Conservation (phyloP, 2,329 filamentous ascomycete species). For the Aureobasidium sp. region DNA sequence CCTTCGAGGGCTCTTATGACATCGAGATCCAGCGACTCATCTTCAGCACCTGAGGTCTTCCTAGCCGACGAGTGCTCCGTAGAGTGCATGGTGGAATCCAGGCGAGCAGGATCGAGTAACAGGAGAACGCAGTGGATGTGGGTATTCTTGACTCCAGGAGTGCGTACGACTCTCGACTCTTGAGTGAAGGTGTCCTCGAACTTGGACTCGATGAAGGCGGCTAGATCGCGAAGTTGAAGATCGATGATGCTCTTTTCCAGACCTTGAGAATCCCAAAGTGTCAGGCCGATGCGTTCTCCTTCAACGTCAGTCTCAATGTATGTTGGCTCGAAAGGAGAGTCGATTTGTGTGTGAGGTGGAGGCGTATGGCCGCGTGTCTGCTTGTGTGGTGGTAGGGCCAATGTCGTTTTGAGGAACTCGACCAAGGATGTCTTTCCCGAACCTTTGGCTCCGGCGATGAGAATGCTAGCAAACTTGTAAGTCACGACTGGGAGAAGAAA, state of each 20-base stretch:
- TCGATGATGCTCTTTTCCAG: constrained; percentile 93
- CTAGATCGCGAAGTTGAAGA: constrained; percentile 85
- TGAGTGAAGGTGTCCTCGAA: constrained; percentile 97
- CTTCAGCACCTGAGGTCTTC: constrained; percentile 39
- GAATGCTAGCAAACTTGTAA: constrained; percentile 50
- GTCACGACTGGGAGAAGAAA: not conserved
- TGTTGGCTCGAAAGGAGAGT: constrained; percentile 65
- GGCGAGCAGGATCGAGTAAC: constrained; percentile 74
- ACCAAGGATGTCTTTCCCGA: constrained; percentile 96
- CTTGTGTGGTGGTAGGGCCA: constrained; percentile 77
- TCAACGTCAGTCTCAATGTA: constrained; percentile 95
- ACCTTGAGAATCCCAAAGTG: constrained; percentile 93
- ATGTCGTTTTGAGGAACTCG: constrained; percentile 81
- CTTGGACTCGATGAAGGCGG: constrained; percentile 89
- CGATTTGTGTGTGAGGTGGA: constrained; percentile 5
- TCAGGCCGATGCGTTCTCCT: constrained; percentile 81
- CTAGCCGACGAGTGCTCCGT: not conserved
- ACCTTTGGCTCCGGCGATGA: constrained; percentile 79
- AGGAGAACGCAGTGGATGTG: constrained; percentile 96
- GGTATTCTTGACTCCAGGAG: constrained; percentile 86
- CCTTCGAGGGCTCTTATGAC: constrained; percentile 79
- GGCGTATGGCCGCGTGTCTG: constrained; percentile 30
- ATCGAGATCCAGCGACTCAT: constrained; percentile 84
- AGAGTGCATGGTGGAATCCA: constrained; percentile 69
- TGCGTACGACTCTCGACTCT: constrained; percentile 94